Percentiles rank a stretch among this genome's conserved stretches.
These are phyloP conservation scores for Torulaspora globosa DNA, from an alignment of 1,139 yeast genomes.

Conservation along the genomic window DNA sequence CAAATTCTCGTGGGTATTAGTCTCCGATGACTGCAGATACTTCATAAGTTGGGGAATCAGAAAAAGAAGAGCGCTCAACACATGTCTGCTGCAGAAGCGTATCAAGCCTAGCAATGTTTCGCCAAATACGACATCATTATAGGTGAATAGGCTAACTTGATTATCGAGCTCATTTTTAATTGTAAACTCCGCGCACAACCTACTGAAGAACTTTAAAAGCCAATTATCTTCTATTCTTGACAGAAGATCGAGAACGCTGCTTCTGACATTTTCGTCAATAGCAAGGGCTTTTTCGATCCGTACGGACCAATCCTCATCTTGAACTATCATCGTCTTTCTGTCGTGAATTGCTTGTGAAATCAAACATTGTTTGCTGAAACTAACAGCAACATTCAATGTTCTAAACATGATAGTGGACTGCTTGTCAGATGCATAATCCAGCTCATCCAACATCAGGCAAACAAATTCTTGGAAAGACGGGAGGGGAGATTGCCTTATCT, in stretches of 20 bases:
- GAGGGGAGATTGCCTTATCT: slow-evolving; percentile 39
- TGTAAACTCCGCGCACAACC: slow-evolving; percentile 41
- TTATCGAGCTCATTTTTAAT: slow-evolving; percentile 21
- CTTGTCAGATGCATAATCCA: slow-evolving; percentile 26
- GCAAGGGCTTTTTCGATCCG: slow-evolving; percentile 71
- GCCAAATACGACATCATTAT: slow-evolving; percentile 29
- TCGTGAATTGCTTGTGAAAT: slow-evolving; percentile 60
- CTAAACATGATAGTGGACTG: slow-evolving; percentile 34
- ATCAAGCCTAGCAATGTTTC: slow-evolving; percentile 31
- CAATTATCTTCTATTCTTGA: slow-evolving; percentile 17
- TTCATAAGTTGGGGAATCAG: slow-evolving; percentile 23
- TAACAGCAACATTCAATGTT: slow-evolving; percentile 43
- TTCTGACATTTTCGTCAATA: slow-evolving; percentile 52
- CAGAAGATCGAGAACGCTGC: slow-evolving; percentile 36
- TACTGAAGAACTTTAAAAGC: slow-evolving; percentile 28
- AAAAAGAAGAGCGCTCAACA: slow-evolving; percentile 24
- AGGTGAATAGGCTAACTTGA: slow-evolving; percentile 18
- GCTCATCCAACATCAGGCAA: slow-evolving; percentile 34
- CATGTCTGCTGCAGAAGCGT: slow-evolving; percentile 30
- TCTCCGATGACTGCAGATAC: slow-evolving; percentile 28
- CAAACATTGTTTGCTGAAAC: slow-evolving; percentile 51
- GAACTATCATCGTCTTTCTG: slow-evolving; percentile 52
- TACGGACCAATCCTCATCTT: slow-evolving; percentile 72
- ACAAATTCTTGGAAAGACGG: slow-evolving; percentile 44
- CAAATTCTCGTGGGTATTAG: slow-evolving; percentile 25